These are phyloP conservation scores for Parastagonospora nodorum DNA, from an alignment of 2,329 filamentous ascomycete genomes.

Conservation along the genomic window DNA sequence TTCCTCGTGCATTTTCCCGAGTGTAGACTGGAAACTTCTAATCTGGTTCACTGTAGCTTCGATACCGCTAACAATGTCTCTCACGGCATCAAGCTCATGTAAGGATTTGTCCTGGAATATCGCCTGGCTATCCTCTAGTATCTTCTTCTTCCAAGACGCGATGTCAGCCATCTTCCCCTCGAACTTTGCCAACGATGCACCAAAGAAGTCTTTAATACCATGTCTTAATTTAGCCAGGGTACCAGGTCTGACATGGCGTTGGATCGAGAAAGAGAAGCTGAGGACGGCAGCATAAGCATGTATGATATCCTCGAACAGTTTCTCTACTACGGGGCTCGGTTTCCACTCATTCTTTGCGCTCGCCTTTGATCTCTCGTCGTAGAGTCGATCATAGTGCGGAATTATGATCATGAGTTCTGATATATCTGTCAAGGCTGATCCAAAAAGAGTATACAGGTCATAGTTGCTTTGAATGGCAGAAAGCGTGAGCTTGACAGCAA, in stretches of 20 bases:
- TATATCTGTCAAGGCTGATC: not conserved
- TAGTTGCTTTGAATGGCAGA: not conserved
- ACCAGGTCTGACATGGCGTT: not conserved
- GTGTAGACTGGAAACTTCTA: not conserved
- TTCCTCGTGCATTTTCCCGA: not conserved
- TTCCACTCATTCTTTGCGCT: not conserved
- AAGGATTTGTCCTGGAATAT: not conserved
- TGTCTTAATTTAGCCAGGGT: not conserved
- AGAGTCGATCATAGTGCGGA: not conserved
- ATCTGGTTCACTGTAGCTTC: not conserved
- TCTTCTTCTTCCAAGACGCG: not conserved
- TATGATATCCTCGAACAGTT: not conserved
- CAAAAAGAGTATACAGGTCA: not conserved
- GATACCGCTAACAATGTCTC: not conserved
- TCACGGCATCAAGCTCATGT: not conserved
- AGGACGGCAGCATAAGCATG: not conserved
- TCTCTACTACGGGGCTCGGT: not conserved
- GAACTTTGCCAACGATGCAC: not conserved
- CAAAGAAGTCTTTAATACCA: not conserved
- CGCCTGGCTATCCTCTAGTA: not conserved
- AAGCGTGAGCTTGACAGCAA: constrained; percentile 1
- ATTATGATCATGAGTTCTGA: constrained; percentile 1
- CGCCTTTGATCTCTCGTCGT: not conserved
- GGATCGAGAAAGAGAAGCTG: not conserved
- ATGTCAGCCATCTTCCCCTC: not conserved